Percentiles rank a stretch among this genome's conserved stretches.
Evolutionary conservation across 352 stramenopile genomes (phyloP).

Genomic region (Phytophthora cryptogea): DNA sequence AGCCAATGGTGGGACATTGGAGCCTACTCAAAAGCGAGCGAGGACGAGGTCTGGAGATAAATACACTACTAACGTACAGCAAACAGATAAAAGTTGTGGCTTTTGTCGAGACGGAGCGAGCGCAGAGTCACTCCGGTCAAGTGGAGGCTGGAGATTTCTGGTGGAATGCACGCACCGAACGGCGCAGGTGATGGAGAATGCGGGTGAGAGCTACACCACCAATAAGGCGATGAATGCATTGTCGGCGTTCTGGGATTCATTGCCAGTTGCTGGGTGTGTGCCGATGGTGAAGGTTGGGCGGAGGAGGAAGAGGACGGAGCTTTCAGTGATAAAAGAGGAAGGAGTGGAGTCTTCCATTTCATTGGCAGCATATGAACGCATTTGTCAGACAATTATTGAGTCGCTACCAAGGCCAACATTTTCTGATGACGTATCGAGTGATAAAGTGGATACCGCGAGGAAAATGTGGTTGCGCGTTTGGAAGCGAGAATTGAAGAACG

Average conservation of each 20-base stretch:
- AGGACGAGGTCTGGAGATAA: slow-evolving; percentile 17
- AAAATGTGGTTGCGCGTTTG: slow-evolving; percentile 43
- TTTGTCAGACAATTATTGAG: slow-evolving; percentile 5
- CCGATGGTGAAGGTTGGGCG: slow-evolving; percentile 10
- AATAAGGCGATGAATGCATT: slow-evolving; percentile 29
- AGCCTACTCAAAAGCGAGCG: slow-evolving; percentile 14
- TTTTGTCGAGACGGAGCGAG: slow-evolving; percentile 36
- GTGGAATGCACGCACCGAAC: slow-evolving; percentile 26
- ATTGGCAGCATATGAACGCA: slow-evolving; percentile 16
- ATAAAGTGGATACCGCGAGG: background rate
- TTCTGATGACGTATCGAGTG: background rate
- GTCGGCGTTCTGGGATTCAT: slow-evolving; percentile 27
- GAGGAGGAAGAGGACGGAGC: slow-evolving; percentile 16
- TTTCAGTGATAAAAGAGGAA: slow-evolving; percentile 14
- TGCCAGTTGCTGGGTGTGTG: slow-evolving; percentile 8
- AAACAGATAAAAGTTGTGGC: slow-evolving; percentile 12
- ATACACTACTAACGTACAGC: background rate
- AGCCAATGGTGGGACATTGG: slow-evolving; percentile 9
- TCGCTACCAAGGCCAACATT: background rate
- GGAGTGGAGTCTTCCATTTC: slow-evolving; percentile 10
- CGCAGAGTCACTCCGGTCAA: slow-evolving; percentile 21
- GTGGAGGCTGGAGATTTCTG: slow-evolving; percentile 31
- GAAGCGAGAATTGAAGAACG: slow-evolving; percentile 32
- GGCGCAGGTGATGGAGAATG: slow-evolving; percentile 24
- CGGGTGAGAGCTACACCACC: slow-evolving; percentile 21